These are phyloP conservation scores for Pseudogymnoascus sp. DNA, from an alignment of 2,329 filamentous ascomycete species.

Conservation along the genomic window DNA sequence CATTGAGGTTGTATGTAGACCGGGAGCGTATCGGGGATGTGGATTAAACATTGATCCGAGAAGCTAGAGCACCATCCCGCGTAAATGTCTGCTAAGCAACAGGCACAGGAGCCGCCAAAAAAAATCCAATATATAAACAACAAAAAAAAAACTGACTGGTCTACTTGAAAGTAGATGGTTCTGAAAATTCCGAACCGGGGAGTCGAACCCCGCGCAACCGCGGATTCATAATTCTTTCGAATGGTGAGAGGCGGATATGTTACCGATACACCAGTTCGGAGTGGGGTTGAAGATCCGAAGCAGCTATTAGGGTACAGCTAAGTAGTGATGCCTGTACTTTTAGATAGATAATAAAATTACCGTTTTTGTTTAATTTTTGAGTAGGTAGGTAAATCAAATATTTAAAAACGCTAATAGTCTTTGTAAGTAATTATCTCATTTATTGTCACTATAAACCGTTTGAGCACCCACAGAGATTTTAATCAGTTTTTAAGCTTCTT, in stretches of 20 bases:
- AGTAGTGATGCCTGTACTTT: no score
- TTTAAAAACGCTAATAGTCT: neutral
- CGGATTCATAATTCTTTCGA: neutral
- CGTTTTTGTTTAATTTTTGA: neutral
- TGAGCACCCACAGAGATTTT: neutral
- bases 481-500: neutral
- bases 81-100: neutral
- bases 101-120: neutral
- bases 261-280: constrained; percentile 1
- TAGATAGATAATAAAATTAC: neutral
- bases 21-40: neutral
- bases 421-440: neutral
- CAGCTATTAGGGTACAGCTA: neutral
- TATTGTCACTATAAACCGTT: neutral
- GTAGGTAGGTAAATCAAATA: neutral
- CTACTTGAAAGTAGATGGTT: neutral
- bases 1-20: neutral
- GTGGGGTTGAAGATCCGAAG: neutral
- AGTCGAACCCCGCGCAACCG: neutral
- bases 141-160: neutral
- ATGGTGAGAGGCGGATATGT: no score
- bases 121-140: neutral
- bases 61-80: neutral
- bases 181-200: neutral
- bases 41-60: neutral